phyloP scores from a whole-genome alignment of 495 filamentous ascomycete species.

The Penicillium cinerascens region DNA sequence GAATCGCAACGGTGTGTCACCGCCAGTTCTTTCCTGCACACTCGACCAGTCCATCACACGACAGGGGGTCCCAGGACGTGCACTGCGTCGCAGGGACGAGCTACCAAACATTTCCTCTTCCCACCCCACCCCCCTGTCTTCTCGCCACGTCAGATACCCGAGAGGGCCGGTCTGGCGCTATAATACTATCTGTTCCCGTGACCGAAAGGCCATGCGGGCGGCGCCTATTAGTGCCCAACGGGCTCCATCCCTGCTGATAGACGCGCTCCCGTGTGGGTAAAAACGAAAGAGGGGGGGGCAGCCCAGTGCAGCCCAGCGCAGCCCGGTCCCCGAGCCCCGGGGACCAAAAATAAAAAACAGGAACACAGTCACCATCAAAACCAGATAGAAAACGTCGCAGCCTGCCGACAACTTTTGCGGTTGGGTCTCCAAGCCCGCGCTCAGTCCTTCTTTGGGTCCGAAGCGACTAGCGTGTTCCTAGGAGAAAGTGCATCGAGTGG shows the following conservation, averaged over 20 bases:
- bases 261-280: conserved; percentile 33
- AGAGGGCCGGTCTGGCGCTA: neutral
- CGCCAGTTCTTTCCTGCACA: conserved; percentile 1
- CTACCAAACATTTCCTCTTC: too few relatives aligned
- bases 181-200: conserved; percentile 38
- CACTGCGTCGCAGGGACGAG: conserved; percentile 3
- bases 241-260: conserved; percentile 29
- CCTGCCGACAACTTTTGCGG: conserved; percentile 14
- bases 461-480: conserved; percentile 21
- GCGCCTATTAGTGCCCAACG: conserved; percentile 35
- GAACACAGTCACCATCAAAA: conserved; percentile 5
- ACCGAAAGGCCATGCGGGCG: conserved; percentile 39
- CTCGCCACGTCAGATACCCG: conserved; percentile 16
- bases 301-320: neutral
- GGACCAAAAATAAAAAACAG: conserved; percentile 8
- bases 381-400: conserved; percentile 12
- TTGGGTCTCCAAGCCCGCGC: conserved; percentile 18
- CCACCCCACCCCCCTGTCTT: too few relatives aligned
- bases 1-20: conserved; percentile 14
- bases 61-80: conserved; percentile 1
- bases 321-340: neutral
- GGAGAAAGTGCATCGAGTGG: conserved; percentile 29
- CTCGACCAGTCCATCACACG: conserved; percentile 18
- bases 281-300: neutral
- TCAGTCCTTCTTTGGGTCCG: conserved; percentile 25